phyloP scores from a whole-genome alignment of 179 eudicot species.

The Gypsophila paniculata region DNA sequence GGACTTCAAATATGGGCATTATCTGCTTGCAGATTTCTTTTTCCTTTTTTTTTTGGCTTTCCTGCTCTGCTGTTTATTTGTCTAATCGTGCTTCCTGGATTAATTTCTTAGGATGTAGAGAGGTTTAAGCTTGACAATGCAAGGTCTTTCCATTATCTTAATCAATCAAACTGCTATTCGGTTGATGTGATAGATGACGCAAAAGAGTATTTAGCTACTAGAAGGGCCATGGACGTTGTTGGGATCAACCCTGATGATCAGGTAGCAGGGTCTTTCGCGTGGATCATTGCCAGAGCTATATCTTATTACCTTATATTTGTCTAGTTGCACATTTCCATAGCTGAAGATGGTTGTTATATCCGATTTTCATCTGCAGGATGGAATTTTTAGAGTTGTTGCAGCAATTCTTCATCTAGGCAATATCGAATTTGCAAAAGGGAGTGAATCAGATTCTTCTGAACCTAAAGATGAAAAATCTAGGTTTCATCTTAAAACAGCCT shows the following conservation, averaged over 20 bases:
- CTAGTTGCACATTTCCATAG: constrained; percentile 1
- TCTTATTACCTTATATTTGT: neutral
- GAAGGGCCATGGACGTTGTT: constrained; percentile 83
- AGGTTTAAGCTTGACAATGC: constrained; percentile 72
- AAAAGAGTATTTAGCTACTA: constrained; percentile 70
- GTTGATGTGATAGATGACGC: constrained; percentile 70
- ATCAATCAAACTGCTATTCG: constrained; percentile 73
- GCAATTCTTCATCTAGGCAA: constrained; percentile 92
- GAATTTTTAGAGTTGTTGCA: constrained; percentile 84
- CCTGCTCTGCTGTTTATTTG: neutral
- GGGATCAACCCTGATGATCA: constrained; percentile 75
- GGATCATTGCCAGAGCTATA: neutral
- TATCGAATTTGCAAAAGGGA: constrained; percentile 65
- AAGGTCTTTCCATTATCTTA: constrained; percentile 70
- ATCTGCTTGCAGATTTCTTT: neutral
- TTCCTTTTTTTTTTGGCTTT: neutral
- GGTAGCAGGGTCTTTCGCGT: constrained; percentile 34
- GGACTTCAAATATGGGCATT: neutral
- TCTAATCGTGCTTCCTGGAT: neutral
- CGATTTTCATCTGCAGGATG: constrained; percentile 49
- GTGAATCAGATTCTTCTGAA: constrained; percentile 70
- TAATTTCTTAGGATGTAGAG: constrained; percentile 45
- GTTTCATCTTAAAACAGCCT: constrained; percentile 67
- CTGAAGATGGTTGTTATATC: constrained; percentile 6
- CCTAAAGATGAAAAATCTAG: constrained; percentile 77